Percentiles rank a stretch among this genome's conserved stretches.
phyloP scores from a whole-genome alignment of 768 basidiomycete genomes.

The Boletus reticuloceps region DNA sequence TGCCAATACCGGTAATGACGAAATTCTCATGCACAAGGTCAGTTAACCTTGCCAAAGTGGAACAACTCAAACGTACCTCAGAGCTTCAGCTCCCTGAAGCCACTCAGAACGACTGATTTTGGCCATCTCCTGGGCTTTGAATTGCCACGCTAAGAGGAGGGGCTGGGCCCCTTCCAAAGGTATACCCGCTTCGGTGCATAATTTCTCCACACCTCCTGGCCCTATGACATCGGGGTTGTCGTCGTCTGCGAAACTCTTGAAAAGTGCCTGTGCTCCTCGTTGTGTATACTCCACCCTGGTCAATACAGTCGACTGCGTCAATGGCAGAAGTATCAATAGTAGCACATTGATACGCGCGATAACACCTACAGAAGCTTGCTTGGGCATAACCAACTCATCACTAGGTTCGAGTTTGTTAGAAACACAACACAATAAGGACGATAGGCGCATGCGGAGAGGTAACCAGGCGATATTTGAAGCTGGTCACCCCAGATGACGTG shows the following conservation, averaged over 20 bases:
- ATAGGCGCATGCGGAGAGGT: conserved; percentile 54
- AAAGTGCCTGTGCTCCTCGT: conserved; percentile 52
- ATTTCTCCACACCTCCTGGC: conserved; percentile 65
- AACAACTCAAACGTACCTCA: conserved; percentile 34
- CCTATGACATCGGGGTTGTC: conserved; percentile 52
- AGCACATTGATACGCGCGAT: background rate
- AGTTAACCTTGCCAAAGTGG: background rate
- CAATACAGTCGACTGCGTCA: conserved; percentile 2
- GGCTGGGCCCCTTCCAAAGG: conserved; percentile 72
- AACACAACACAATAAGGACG: conserved; percentile 61
- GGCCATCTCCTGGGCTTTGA: conserved; percentile 68
- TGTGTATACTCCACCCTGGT: conserved; percentile 43
- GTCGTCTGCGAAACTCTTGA: conserved; percentile 61
- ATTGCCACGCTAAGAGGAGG: conserved; percentile 74
- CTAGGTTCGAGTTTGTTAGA: conserved; percentile 54
- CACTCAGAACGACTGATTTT: conserved; percentile 70
- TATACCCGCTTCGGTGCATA: conserved; percentile 70
- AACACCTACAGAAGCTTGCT: conserved; percentile 30
- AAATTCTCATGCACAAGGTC: conserved; percentile 37
- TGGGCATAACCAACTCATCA: conserved; percentile 41
- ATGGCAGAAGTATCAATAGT: background rate
- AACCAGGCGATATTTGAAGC: conserved; percentile 24
- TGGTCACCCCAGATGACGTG: conserved; percentile 20
- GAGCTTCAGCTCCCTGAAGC: conserved; percentile 50
- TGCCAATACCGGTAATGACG: conserved; percentile 48